Evolutionary conservation across 2,329 filamentous ascomycete species (phyloP).

Genomic region (Pestalotiopsis sp.): DNA sequence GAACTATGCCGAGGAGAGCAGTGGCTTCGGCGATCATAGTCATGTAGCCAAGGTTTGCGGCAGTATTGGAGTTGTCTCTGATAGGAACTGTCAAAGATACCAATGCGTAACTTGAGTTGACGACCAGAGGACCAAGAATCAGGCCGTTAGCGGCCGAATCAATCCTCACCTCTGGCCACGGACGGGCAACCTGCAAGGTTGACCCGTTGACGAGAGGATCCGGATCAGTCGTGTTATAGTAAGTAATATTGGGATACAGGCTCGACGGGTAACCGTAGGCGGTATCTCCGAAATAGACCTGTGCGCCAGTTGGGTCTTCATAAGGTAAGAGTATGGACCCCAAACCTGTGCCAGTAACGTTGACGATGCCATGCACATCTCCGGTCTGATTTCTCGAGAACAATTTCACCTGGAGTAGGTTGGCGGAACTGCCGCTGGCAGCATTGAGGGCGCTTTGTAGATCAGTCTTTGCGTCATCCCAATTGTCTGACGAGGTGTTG

Average conservation of each 20-base stretch:
- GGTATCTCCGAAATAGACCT: slow-evolving; percentile 63
- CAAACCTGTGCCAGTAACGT: slow-evolving; percentile 57
- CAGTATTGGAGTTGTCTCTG: slow-evolving; percentile 63
- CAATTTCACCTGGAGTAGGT: slow-evolving; percentile 72
- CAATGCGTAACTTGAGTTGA: slow-evolving; percentile 75
- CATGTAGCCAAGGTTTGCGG: slow-evolving; percentile 78
- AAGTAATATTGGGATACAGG: slow-evolving; percentile 81
- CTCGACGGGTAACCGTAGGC: slow-evolving; percentile 69
- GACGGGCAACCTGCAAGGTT: slow-evolving; percentile 46
- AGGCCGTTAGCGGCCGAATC: slow-evolving; percentile 56
- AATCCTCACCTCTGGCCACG: slow-evolving; percentile 54
- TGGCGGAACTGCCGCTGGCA: slow-evolving; percentile 51
- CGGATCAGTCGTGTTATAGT: slow-evolving; percentile 46
- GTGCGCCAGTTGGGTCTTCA: slow-evolving; percentile 56
- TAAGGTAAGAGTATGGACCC: slow-evolving; percentile 66
- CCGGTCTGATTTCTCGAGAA: slow-evolving; percentile 71
- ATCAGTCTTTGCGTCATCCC: slow-evolving; percentile 63
- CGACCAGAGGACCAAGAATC: slow-evolving; percentile 73
- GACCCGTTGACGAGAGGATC: slow-evolving; percentile 45
- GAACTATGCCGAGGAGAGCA: slow-evolving; percentile 63
- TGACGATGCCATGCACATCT: slow-evolving; percentile 53
- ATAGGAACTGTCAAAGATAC: slow-evolving; percentile 83
- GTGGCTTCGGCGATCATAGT: slow-evolving; percentile 75
- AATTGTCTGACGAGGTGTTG: slow-evolving; percentile 62
- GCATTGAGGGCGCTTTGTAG: slow-evolving; percentile 70